phyloP scores from a whole-genome alignment of 331 rosid genomes.

The Erythrophleum ivorense region DNA sequence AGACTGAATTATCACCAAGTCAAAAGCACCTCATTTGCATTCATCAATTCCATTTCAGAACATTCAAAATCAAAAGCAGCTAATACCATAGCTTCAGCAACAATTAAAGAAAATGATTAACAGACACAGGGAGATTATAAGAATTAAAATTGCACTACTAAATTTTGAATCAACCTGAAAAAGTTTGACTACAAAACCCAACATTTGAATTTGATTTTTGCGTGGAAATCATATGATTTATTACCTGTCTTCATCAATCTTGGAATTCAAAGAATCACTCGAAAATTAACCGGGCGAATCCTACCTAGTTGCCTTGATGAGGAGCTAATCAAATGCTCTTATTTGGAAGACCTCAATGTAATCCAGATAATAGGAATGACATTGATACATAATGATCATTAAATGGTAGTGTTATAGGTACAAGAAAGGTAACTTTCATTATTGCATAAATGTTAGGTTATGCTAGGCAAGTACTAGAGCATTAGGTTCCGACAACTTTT shows the following conservation, averaged over 20 bases:
- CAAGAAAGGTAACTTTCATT: background rate
- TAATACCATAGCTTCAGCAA: too few relatives aligned
- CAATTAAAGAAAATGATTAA: too few relatives aligned
- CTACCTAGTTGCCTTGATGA: slow-evolving; percentile 19
- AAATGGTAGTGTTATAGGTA: background rate
- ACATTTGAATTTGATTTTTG: background rate
- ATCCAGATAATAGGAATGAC: slow-evolving; percentile 11
- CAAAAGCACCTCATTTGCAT: background rate
- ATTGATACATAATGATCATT: background rate
- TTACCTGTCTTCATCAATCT: background rate
- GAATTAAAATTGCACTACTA: background rate
- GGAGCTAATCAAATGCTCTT: background rate
- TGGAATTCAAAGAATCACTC: background rate
- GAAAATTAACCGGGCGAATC: background rate
- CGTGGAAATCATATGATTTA: background rate
- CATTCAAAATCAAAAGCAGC: too few relatives aligned
- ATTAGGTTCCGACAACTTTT: background rate
- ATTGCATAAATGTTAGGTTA: background rate
- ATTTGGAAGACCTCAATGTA: background rate
- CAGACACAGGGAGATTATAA: background rate
- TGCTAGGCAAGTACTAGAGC: background rate
- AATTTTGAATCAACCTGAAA: background rate
- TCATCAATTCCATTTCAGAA: background rate
- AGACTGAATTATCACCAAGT: background rate
- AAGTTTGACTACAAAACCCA: background rate